Evolutionary conservation across 2,329 filamentous ascomycete genomes (phyloP).

Genomic region (Aspergillus candidus): DNA sequence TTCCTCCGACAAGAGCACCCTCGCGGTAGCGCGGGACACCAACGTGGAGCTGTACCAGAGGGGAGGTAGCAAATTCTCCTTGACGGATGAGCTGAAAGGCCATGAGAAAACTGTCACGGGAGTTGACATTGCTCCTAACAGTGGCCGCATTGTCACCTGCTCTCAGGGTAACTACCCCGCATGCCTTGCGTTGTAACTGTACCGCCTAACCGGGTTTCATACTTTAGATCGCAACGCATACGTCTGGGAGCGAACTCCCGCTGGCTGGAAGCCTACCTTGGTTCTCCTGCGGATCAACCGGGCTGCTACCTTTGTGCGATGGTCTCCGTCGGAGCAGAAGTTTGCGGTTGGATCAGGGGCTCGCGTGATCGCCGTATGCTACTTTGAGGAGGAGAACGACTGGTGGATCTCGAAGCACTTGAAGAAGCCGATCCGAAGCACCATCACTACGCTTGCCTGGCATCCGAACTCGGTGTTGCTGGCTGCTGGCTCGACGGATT

Average conservation of each 20-base stretch:
- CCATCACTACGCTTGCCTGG: slow-evolving; percentile 91
- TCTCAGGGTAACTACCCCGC: slow-evolving; percentile 65
- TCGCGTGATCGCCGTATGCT: slow-evolving; percentile 91
- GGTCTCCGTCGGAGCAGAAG: slow-evolving; percentile 94
- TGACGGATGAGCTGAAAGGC: slow-evolving; percentile 88
- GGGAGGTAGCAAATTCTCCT: slow-evolving; percentile 66
- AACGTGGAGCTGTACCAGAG: slow-evolving; percentile 80
- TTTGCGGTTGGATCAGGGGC: slow-evolving; percentile 97
- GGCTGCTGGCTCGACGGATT: slow-evolving; percentile 93
- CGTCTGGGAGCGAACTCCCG: slow-evolving; percentile 91
- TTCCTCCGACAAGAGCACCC: slow-evolving; percentile 78
- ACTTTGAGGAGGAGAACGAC: slow-evolving; percentile 98
- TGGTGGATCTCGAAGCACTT: slow-evolving; percentile 99
- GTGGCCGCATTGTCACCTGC: slow-evolving; percentile 92
- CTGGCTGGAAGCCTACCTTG: slow-evolving; percentile 92
- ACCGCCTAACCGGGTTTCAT: slow-evolving; percentile 2
- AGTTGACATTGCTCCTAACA: slow-evolving; percentile 87
- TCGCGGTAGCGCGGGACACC: slow-evolving; percentile 87
- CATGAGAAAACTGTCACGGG: slow-evolving; percentile 97
- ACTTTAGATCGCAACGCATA: slow-evolving; percentile 84
- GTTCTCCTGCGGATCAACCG: slow-evolving; percentile 96
- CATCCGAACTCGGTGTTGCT: slow-evolving; percentile 95
- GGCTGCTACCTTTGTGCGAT: slow-evolving; percentile 92
- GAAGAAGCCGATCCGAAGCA: slow-evolving; percentile 97
- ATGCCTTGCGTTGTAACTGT: not conserved